These are phyloP conservation scores for Daldinia eschscholtzii DNA, from an alignment of 2,329 filamentous ascomycete genomes.

Conservation along the genomic window DNA sequence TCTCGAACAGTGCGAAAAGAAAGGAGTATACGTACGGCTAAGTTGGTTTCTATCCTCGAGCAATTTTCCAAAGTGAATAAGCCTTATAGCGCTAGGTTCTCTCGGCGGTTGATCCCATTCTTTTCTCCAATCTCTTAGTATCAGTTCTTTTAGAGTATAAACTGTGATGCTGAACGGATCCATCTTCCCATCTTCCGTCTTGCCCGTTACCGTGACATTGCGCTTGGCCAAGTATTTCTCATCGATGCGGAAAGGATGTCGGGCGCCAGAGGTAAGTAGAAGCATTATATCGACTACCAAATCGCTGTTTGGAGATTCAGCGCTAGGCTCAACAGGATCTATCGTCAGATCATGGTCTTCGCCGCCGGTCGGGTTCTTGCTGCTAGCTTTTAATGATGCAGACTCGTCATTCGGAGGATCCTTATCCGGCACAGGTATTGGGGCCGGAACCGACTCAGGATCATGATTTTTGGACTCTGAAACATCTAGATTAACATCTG, in stretches of 20 bases:
- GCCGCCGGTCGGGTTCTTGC: constrained; percentile 47
- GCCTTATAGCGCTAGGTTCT: constrained; percentile 87
- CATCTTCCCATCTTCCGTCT: constrained; percentile 68
- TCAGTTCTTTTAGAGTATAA: constrained; percentile 93
- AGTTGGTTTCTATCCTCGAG: constrained; percentile 88
- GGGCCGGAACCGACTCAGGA: constrained; percentile 39
- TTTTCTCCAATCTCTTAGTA: constrained; percentile 90
- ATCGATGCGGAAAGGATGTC: constrained; percentile 92
- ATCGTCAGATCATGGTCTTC: constrained; percentile 52
- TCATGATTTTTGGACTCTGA: constrained; percentile 40
- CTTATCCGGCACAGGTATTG: constrained; percentile 45
- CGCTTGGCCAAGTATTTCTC: constrained; percentile 86
- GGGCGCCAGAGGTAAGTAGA: constrained; percentile 80
- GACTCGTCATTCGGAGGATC: constrained; percentile 42
- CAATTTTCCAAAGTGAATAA: constrained; percentile 93
- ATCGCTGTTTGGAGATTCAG: constrained; percentile 22
- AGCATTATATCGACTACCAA: constrained; percentile 81
- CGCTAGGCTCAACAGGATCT: constrained; percentile 55
- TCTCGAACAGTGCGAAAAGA: not conserved
- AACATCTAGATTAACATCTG: constrained; percentile 41
- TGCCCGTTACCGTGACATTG: constrained; percentile 79
- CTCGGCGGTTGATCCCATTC: constrained; percentile 91
- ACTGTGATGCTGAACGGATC: constrained; percentile 93
- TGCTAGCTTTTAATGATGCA: constrained; percentile 50
- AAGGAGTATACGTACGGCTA: constrained; percentile 74